Base-by-base conservation (phyloP, 257 asterid species). In the Solanum pinnatisectum region DNA sequence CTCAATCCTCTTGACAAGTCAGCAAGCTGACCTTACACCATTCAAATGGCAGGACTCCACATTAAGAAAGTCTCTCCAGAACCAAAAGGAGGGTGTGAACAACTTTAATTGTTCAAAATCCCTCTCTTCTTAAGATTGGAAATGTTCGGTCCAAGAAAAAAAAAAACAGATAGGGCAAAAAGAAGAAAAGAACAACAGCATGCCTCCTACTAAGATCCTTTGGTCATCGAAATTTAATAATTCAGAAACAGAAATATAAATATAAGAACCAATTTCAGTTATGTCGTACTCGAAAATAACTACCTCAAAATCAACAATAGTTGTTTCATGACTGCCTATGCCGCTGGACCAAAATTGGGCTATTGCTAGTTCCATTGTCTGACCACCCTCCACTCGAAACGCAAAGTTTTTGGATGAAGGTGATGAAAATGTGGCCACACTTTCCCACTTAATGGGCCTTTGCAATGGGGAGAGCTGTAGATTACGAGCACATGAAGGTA, bases 281-380 rank as follows among this genome's bases (percentile, higher is more conserved):
- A 82, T 46, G 40, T 49, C 59, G 25, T 82, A 30, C 68, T 87
- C n/a, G 49, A 37, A 88, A 70, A 23, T 37, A 18, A 42, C 87
- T 92, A 97, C 99, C 98, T 97, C 98, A 88, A 97, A 93, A 91
- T 95, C 98, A 65, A 94, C 96, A 85, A 18, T 86, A 3, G 99
- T 94, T 79, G 91, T 89, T 88, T 94, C 98, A 83, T 92, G 98
- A 93, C 96, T 92, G 93, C 98, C 99, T 44, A 88, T 91, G 81
- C 98, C 99, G 87, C 99, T 97, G 77, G 99, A 96, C 99, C 99
- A 96, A 91, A 94, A 96, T 88, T 97, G 99, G 86, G 99, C 98
- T 90, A 97, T 87, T 91, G 96, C 97, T 90, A 97, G 90, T 92
- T 97, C 99, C 96, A 97, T 92, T 37, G 99, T 97, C 82, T 88